phyloP scores from a whole-genome alignment of 306 rosid species.

The Inga oerstediana region DNA sequence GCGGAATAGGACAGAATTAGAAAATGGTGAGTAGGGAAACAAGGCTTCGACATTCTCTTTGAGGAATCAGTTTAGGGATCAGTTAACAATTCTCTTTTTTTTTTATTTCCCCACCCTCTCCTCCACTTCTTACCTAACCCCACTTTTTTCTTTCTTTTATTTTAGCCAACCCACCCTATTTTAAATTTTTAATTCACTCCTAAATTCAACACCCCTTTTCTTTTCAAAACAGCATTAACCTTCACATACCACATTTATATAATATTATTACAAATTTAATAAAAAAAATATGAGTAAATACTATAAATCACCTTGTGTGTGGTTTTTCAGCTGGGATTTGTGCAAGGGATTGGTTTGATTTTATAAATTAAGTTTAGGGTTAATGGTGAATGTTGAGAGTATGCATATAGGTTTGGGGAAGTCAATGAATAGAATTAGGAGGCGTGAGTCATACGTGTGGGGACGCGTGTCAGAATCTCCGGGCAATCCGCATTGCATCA shows the following conservation, averaged over 20 bases:
- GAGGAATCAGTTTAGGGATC: conserved; percentile 88
- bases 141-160: too few species aligned
- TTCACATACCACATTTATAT: too few species aligned
- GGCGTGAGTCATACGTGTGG: conserved; percentile 18
- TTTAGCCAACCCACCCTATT: too few species aligned
- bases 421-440: conserved; percentile 22
- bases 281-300: neutral
- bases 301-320: neutral
- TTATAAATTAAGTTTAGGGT: neutral
- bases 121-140: too few species aligned
- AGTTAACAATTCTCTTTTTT: conserved; percentile 67
- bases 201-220: too few species aligned
- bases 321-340: neutral
- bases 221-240: too few species aligned
- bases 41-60: conserved; percentile 59
- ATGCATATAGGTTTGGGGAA: too few species aligned
- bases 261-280: too few species aligned
- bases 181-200: too few species aligned
- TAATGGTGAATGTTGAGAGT: neutral
- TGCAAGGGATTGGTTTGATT: neutral
- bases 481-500: conserved; percentile 65
- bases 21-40: neutral
- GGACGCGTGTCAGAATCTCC: conserved; percentile 53
- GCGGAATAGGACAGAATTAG: neutral
- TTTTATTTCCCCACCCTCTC: neutral